These are phyloP conservation scores for Clavispora phyllophila DNA, from an alignment of 805 yeast species.

Conservation along the genomic window DNA sequence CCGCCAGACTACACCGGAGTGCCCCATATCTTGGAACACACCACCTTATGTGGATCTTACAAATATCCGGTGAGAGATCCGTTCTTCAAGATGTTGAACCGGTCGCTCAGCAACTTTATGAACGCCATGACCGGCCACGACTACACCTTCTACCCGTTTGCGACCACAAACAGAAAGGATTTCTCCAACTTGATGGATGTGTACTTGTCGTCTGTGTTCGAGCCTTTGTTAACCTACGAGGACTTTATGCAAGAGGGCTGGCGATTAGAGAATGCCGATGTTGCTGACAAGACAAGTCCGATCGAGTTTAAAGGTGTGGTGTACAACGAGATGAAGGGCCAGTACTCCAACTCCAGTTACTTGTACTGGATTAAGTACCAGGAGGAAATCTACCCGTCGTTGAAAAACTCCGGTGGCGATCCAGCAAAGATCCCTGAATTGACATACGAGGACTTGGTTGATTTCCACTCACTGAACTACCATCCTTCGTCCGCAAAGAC, in stretches of 20 bases:
- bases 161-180: conserved; percentile 85
- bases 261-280: conserved; percentile 76
- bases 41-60: conserved; percentile 89
- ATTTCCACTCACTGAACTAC: conserved; percentile 70
- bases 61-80: conserved; percentile 95
- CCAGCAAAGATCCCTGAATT: conserved; percentile 75
- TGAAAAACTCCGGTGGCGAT: conserved; percentile 92
- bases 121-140: conserved; percentile 99
- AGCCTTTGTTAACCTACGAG: conserved; percentile 69
- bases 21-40: conserved; percentile 94
- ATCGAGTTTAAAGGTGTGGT: conserved; percentile 90
- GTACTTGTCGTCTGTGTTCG: conserved; percentile 80
- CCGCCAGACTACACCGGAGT: conserved; percentile 95
- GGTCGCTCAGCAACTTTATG: conserved; percentile 95
- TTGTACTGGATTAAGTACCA: conserved; percentile 80
- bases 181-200: conserved; percentile 80
- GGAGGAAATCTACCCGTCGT: conserved; percentile 75
- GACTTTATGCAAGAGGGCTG: conserved; percentile 97
- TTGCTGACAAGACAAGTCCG: conserved; percentile 54
- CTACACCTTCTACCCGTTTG: conserved; percentile 92
- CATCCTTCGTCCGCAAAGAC: conserved; percentile 89
- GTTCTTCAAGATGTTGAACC: conserved; percentile 91
- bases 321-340: conserved; percentile 98
- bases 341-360: conserved; percentile 83
- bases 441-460: conserved; percentile 66